Evolutionary conservation across 176 grass and related monocot genomes (phyloP).

Genomic region (Lolium rigidum): DNA sequence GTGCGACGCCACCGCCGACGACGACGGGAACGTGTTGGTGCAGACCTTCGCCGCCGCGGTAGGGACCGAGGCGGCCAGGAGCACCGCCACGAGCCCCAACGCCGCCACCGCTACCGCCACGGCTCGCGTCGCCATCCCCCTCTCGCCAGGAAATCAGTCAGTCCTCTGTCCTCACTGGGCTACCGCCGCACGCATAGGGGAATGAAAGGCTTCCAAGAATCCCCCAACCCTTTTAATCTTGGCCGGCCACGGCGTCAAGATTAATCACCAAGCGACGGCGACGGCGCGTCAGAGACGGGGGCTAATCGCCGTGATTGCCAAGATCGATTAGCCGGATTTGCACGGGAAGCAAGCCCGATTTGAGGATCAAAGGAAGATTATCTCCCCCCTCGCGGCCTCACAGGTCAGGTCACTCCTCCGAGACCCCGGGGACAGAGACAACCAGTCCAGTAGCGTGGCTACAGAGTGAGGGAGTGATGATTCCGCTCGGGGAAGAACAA

Average conservation of each 20-base stretch:
- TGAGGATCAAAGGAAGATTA: neutral
- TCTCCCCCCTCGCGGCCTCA: neutral
- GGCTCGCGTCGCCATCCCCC: constrained; percentile 34
- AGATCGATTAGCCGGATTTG: constrained; percentile 11
- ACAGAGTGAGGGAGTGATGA: neutral
- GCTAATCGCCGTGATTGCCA: neutral
- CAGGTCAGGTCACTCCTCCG: neutral
- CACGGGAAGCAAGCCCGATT: constrained; percentile 34
- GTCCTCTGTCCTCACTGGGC: neutral
- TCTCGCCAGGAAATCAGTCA: constrained; percentile 15
- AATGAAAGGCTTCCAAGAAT: constrained; percentile 19
- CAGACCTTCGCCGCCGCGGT: constrained; percentile 51
- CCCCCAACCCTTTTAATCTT: neutral
- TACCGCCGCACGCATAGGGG: constrained; percentile 8
- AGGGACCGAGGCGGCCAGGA: neutral
- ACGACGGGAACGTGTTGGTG: constrained; percentile 58
- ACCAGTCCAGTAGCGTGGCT: neutral
- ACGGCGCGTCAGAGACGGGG: constrained; percentile 31
- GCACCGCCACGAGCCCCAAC: neutral
- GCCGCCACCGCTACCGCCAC: neutral
- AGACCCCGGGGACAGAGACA: neutral
- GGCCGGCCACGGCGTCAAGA: neutral
- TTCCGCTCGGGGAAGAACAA: neutral
- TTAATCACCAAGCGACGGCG: constrained; percentile 29
- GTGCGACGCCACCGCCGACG: constrained; percentile 42